Evolutionary conservation across 106 monocot genomes (phyloP).

Genomic region (Vanilla planifolia): DNA sequence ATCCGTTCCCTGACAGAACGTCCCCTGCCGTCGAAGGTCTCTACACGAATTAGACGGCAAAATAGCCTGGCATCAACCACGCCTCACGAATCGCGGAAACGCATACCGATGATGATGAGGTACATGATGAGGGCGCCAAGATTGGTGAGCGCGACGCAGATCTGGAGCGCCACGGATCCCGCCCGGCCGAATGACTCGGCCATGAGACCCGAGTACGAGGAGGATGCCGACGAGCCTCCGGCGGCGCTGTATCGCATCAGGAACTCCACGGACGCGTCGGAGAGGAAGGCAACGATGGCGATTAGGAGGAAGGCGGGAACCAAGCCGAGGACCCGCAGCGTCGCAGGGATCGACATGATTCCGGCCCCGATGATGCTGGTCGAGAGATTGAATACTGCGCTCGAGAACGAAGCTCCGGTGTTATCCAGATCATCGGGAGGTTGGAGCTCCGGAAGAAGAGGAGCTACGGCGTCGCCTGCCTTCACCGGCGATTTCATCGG

Average conservation of each 20-base stretch:
- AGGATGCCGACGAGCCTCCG: constrained; percentile 1
- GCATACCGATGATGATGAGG: constrained; percentile 7
- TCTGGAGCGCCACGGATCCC: constrained; percentile 23
- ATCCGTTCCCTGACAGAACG: constrained; percentile 41
- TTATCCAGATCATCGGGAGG: not conserved
- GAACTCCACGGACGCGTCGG: constrained; percentile 68
- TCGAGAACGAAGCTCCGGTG: constrained; percentile 39
- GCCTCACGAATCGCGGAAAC: constrained; percentile 16
- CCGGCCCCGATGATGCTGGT: constrained; percentile 88
- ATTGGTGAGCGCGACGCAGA: constrained; percentile 33
- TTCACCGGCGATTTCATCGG: constrained; percentile 2
- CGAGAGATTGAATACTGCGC: constrained; percentile 87
- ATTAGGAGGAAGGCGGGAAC: constrained; percentile 53
- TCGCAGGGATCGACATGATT: constrained; percentile 92
- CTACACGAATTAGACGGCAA: too few relatives aligned
- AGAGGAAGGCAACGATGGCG: constrained; percentile 41
- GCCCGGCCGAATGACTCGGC: constrained; percentile 29
- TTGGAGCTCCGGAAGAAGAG: not conserved
- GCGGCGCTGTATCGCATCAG: constrained; percentile 54
- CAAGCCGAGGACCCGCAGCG: constrained; percentile 64
- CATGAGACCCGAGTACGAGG: constrained; percentile 35
- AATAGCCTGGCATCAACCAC: too few relatives aligned
- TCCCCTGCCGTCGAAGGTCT: constrained; percentile 37
- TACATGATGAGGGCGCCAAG: constrained; percentile 23
- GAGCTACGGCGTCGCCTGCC: not conserved